Percentiles rank a stretch among this genome's conserved stretches.
Conservation (phyloP, 768 basidiomycete species). For the Hygrocybe punicea region DNA sequence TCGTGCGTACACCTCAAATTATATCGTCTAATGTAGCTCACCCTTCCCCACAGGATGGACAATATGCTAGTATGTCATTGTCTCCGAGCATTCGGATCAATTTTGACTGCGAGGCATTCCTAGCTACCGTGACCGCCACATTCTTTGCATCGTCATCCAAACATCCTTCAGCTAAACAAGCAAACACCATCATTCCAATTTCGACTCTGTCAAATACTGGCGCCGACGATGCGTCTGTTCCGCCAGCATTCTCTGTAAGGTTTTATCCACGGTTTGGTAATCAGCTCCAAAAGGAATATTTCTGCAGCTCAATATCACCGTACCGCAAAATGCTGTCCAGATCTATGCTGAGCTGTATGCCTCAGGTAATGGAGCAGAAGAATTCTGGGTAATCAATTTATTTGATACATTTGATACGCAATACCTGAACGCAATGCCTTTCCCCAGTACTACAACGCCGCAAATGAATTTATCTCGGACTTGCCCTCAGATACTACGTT, state of each 20-base stretch:
- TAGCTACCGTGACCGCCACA: constrained; percentile 68
- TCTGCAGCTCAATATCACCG: constrained; percentile 57
- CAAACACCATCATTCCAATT: constrained; percentile 67
- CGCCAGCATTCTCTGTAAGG: constrained; percentile 65
- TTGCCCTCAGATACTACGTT: constrained; percentile 47
- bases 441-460: constrained; percentile 61
- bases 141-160: constrained; percentile 58
- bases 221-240: constrained; percentile 72
- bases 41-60: constrained; percentile 40
- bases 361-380: constrained; percentile 54
- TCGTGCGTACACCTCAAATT: constrained; percentile 19
- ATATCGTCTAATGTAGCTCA: neutral
- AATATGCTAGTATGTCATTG: constrained; percentile 57
- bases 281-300: neutral
- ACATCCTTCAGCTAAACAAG: constrained; percentile 57
- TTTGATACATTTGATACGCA: neutral
- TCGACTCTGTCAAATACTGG: constrained; percentile 60
- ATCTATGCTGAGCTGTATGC: constrained; percentile 71
- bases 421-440: neutral
- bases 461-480: constrained; percentile 54
- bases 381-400: constrained; percentile 65
- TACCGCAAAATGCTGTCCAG: constrained; percentile 66
- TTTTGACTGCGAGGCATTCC: neutral
- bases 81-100: neutral
- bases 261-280: neutral